Conservation (phyloP, 2,329 filamentous ascomycete genomes). For the Alternaria alternata region DNA sequence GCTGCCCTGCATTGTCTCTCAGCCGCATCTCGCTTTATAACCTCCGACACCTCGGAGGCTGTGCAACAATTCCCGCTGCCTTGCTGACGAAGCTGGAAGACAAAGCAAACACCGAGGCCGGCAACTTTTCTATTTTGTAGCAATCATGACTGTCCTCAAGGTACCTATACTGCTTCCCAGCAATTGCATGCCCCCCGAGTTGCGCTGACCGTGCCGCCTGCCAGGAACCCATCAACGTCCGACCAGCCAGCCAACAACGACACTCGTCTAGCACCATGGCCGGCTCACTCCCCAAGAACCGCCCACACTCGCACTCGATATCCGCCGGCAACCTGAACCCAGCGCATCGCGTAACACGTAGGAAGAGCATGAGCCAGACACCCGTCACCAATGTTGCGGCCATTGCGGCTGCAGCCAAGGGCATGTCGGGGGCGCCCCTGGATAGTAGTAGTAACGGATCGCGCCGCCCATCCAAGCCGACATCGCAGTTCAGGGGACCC, state of each 20-base stretch:
- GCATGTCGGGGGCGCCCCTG: constrained; percentile 69
- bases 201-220: constrained; percentile 39
- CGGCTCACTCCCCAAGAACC: constrained; percentile 70
- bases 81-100: constrained; percentile 23
- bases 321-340: constrained; percentile 79
- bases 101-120: constrained; percentile 24
- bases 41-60: constrained; percentile 28
- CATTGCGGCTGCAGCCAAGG: constrained; percentile 73
- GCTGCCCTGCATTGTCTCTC: constrained; percentile 30
- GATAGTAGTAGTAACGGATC: constrained; percentile 55
- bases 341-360: constrained; percentile 85
- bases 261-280: constrained; percentile 58
- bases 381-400: constrained; percentile 76
- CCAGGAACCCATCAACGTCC: constrained; percentile 54
- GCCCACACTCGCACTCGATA: constrained; percentile 82
- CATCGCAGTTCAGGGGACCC: constrained; percentile 55
- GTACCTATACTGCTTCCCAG: constrained; percentile 24
- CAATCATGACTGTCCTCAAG: constrained; percentile 52
- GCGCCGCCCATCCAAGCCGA: constrained; percentile 72
- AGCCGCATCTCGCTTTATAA: constrained; percentile 30
- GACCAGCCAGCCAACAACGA: constrained; percentile 56
- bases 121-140: constrained; percentile 8
- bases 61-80: constrained; percentile 28
- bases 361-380: constrained; percentile 89
- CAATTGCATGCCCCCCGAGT: constrained; percentile 23